Conservation (phyloP, 176 grass and related monocot genomes). For the Rhynchospora breviuscula region DNA sequence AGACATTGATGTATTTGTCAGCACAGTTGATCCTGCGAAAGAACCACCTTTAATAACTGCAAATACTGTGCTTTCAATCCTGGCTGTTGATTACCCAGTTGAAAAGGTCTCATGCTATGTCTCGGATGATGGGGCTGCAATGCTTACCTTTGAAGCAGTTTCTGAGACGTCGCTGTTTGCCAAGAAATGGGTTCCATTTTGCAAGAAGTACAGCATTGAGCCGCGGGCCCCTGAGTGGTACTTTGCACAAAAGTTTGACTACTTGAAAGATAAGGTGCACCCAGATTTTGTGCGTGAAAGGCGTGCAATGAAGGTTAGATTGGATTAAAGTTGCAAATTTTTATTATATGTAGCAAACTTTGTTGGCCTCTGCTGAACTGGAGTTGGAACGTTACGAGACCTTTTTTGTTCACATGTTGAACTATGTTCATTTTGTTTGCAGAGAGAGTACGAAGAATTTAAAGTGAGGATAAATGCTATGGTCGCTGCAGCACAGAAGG, state of each 20-base stretch:
- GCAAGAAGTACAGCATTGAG: conserved; percentile 49
- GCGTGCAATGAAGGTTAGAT: conserved; percentile 54
- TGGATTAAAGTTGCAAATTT: neutral
- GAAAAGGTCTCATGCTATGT: conserved; percentile 49
- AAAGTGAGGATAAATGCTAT: conserved; percentile 38
- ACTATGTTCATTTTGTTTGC: neutral
- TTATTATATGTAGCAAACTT: neutral
- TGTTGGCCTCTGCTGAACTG: neutral
- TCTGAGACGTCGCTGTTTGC: conserved; percentile 42
- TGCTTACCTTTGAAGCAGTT: conserved; percentile 48
- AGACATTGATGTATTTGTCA: conserved; percentile 43
- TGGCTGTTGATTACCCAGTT: conserved; percentile 63
- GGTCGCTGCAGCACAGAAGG: conserved; percentile 30
- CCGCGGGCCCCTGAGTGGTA: conserved; percentile 47
- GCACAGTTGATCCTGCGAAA: conserved; percentile 43
- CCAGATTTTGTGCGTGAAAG: conserved; percentile 47
- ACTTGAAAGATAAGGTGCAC: conserved; percentile 49
- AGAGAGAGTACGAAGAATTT: conserved; percentile 49
- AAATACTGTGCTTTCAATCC: conserved; percentile 68
- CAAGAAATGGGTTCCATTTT: conserved; percentile 47
- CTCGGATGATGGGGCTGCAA: conserved; percentile 40
- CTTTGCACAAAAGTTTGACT: conserved; percentile 39
- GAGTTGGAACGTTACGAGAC: neutral
- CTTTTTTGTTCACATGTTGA: conserved; percentile 11
- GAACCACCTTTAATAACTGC: conserved; percentile 64